Percentiles rank a stretch among this genome's conserved stretches.
Evolutionary conservation across 106 monocot genomes (phyloP).

Genomic region (Phalaenopsis aphrodite): DNA sequence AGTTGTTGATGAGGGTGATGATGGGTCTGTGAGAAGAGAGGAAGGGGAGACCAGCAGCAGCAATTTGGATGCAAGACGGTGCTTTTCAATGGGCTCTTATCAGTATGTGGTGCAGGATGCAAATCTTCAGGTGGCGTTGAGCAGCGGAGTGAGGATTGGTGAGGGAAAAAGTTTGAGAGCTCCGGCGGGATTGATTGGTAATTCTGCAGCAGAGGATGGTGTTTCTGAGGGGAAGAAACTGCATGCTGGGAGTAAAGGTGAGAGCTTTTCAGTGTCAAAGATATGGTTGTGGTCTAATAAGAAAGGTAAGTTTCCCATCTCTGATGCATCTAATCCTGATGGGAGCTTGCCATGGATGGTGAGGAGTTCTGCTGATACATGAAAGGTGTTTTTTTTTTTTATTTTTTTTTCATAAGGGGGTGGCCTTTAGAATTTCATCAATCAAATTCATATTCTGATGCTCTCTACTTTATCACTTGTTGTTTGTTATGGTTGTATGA

Average conservation of each 20-base stretch:
- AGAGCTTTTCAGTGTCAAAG: constrained; percentile 85
- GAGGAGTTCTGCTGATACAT: constrained; percentile 27
- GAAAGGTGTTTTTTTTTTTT: constrained; percentile 16
- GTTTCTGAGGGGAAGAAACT: constrained; percentile 40
- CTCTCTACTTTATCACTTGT: neutral
- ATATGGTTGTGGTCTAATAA: constrained; percentile 74
- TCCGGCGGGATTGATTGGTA: constrained; percentile 8
- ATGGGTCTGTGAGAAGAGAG: constrained; percentile 21
- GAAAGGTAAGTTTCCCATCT: constrained; percentile 52
- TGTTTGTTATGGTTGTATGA: neutral
- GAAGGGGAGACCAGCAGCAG: constrained; percentile 74
- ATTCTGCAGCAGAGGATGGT: constrained; percentile 13
- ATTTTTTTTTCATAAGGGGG: neutral
- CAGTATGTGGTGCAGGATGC: constrained; percentile 73
- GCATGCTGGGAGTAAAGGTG: constrained; percentile 53
- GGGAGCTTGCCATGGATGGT: constrained; percentile 41
- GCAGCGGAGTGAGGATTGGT: constrained; percentile 10
- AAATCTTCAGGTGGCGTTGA: constrained; percentile 51
- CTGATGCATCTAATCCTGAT: constrained; percentile 27
- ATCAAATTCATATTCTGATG: constrained; percentile 15
- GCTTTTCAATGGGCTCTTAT: constrained; percentile 89
- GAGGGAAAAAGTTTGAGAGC: constrained; percentile 15
- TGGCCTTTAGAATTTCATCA: constrained; percentile 10
- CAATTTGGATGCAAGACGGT: constrained; percentile 83
- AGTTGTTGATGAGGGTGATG: neutral